Base-by-base conservation (phyloP, 352 stramenopile genomes). In the Phytophthora brassicae region DNA sequence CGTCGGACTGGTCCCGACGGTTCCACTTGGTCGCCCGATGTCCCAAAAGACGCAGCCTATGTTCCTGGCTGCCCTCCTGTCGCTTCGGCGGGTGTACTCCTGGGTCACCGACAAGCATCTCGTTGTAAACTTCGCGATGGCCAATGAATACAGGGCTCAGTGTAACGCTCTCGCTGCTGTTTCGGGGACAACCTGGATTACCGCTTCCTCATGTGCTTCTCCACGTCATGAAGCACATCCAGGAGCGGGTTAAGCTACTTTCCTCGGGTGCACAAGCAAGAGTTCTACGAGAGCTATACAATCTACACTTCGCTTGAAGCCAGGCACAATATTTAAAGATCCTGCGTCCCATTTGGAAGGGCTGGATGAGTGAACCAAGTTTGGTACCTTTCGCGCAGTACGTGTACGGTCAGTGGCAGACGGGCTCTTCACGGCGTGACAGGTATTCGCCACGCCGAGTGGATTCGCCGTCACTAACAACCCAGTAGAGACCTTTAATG, bases 401-500 rank as follows among this genome's bases (percentile, higher is more conserved):
- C 14, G 9, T 31, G 2, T 23, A 38, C 43, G 23, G 43, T 0
- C 17, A 50, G 16, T 38, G 6, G 23, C 12, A 36, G 0, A 36
- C 23, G 23, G 43, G 1, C 23, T n/a, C n/a, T n/a, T n/a, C n/a
- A n/a, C n/a, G n/a, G n/a, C n/a, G n/a, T 19, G 6, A 19, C 17
- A n/a, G 33, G 4, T 28, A 17, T 23, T 17, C 33, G n/a, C 22
- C 24, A 52, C 12, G n/a, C 14, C 45, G 1, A 38, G 12, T 29
- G 45, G 45, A 23, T 52, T 52, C 28, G 45, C 45, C 0, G 39
- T 28, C 1, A 52, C 45, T 0, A 52, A 52, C 45, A 52, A 52
- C 28, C n/a, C n/a, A n/a, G n/a, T n/a, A n/a, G n/a, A n/a, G n/a
- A n/a, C n/a, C n/a, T n/a, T n/a, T n/a, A n/a, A n/a, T n/a, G n/a